Percentiles rank a stretch among this genome's conserved stretches.
Evolutionary conservation across 176 grass and related monocot species (phyloP).

Genomic region (Zea luxurians): DNA sequence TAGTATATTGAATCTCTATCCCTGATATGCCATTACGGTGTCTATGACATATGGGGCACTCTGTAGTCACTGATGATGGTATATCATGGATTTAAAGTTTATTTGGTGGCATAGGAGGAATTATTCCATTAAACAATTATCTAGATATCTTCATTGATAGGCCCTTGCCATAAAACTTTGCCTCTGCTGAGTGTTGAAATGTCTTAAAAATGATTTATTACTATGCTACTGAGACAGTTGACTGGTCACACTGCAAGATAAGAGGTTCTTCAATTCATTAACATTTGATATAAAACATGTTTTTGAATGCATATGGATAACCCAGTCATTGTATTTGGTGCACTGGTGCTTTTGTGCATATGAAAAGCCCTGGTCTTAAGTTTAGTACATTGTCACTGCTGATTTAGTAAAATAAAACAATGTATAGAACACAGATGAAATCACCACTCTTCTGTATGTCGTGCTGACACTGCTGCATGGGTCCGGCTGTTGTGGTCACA

Average conservation of each 20-base stretch:
- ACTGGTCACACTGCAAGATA: background rate
- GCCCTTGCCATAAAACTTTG: background rate
- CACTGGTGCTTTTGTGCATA: background rate
- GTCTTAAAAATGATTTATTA: background rate
- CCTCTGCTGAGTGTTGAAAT: background rate
- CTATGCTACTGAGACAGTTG: background rate
- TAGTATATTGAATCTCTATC: background rate
- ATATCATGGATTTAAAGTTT: background rate
- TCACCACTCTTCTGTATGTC: background rate
- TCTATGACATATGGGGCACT: background rate
- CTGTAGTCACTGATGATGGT: background rate
- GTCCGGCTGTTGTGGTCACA: background rate
- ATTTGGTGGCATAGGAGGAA: background rate
- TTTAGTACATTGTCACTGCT: background rate
- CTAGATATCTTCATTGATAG: background rate
- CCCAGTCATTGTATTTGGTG: background rate
- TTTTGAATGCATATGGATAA: background rate
- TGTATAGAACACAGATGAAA: background rate
- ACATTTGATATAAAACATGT: background rate
- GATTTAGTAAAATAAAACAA: background rate
- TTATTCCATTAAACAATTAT: background rate
- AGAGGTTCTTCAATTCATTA: background rate
- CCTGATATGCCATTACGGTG: background rate
- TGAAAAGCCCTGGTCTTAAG: background rate
- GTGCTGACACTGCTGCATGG: background rate